Evolutionary conservation across 305 asterid genomes (phyloP).

Genomic region (Fraxinus nigra): DNA sequence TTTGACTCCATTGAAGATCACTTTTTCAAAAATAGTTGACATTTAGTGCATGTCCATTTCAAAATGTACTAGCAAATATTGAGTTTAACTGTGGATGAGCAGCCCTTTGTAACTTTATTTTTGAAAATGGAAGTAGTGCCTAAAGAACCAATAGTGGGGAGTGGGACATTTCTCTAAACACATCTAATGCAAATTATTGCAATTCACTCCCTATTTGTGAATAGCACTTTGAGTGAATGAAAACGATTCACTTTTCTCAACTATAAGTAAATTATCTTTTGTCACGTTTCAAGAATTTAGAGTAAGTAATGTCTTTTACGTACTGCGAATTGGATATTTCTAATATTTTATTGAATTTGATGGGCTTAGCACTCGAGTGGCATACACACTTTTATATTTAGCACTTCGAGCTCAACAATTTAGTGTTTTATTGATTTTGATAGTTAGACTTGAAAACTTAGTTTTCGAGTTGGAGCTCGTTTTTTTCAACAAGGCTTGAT

Average conservation of each 20-base stretch:
- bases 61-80: background rate
- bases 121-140: background rate
- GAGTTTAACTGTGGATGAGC: background rate
- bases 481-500: background rate
- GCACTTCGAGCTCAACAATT: background rate
- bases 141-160: background rate
- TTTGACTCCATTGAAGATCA: background rate
- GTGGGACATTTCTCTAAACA: background rate
- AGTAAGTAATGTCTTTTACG: background rate
- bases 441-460: too few relatives aligned
- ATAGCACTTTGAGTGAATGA: background rate
- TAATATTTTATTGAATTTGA: background rate
- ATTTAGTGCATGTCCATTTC: slow-evolving; percentile 3
- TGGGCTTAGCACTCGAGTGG: background rate
- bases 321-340: background rate
- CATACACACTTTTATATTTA: background rate
- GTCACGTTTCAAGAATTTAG: background rate
- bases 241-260: background rate
- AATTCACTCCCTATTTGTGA: background rate
- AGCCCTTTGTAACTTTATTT: background rate
- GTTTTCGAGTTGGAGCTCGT: background rate
- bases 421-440: too few relatives aligned
- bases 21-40: background rate
- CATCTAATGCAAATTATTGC: background rate
- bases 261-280: background rate